Conservation (phyloP, 2,329 filamentous ascomycete genomes). For the Fusarium sp. region DNA sequence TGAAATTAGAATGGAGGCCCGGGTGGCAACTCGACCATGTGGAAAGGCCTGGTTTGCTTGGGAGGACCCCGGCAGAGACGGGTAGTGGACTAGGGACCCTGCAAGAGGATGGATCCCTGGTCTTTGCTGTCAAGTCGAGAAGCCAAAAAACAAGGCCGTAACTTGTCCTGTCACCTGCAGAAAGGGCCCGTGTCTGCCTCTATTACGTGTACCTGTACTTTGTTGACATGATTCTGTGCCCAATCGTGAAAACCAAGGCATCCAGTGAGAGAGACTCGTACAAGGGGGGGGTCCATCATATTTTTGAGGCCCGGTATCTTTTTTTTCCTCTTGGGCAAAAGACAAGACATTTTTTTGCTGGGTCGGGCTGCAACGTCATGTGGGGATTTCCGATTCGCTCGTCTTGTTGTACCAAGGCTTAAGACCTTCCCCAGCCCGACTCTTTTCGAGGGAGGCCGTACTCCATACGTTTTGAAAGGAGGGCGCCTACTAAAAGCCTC, state of each 20-base stretch:
- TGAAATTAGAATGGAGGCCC: constrained; percentile 5
- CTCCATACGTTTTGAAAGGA: not conserved
- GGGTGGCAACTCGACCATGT: constrained; percentile 34
- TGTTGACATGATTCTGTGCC: constrained; percentile 8
- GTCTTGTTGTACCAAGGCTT: constrained; percentile 16
- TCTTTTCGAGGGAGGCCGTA: not conserved
- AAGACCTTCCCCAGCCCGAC: constrained; percentile 3
- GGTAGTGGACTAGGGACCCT: constrained; percentile 16
- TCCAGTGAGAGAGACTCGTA: constrained; percentile 28
- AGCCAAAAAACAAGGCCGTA: constrained; percentile 28
- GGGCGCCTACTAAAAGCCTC: not conserved
- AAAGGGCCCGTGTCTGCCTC: not conserved
- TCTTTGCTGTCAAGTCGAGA: constrained; percentile 18
- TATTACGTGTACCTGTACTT: constrained; percentile 7
- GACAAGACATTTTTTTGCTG: not conserved
- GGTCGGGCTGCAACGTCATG: constrained; percentile 40
- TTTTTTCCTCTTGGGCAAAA: constrained; percentile 15
- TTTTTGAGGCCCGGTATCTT: constrained; percentile 34
- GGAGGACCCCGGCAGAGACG: constrained; percentile 17
- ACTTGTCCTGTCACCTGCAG: not conserved
- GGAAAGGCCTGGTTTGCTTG: constrained; percentile 37
- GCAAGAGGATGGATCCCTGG: constrained; percentile 21
- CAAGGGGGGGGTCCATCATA: constrained; percentile 21
- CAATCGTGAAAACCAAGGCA: constrained; percentile 37
- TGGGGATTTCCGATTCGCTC: constrained; percentile 39